A percentile compares a stretch with the other conserved stretches of the same genome.
Evolutionary conservation across 2,329 filamentous ascomycete genomes (phyloP).

Genomic region (Beauveria caledonica): DNA sequence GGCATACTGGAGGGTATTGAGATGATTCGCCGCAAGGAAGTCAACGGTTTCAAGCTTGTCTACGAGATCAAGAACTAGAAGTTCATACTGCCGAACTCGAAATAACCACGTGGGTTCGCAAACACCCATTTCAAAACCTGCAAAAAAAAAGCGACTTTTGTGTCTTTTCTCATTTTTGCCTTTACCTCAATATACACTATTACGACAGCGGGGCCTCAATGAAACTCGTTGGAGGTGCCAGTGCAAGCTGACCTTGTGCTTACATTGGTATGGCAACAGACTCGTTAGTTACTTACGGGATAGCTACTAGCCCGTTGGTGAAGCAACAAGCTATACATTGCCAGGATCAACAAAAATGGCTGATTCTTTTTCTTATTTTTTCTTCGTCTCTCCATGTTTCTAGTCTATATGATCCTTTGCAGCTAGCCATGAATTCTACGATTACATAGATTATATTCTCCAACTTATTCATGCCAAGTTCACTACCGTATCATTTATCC

Average conservation of each 20-base stretch:
- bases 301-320: background rate
- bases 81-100: background rate
- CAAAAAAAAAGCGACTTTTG: slow-evolving; percentile 5
- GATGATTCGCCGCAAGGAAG: slow-evolving; percentile 22
- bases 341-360: background rate
- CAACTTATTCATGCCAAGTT: background rate
- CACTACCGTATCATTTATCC: background rate
- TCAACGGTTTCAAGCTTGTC: slow-evolving; percentile 35
- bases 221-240: background rate
- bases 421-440: background rate
- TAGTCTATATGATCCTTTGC: background rate
- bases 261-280: slow-evolving; percentile 1
- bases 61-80: slow-evolving; percentile 18
- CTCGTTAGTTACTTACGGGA: background rate
- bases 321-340: background rate
- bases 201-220: background rate
- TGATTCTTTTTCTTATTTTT: background rate
- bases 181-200: background rate
- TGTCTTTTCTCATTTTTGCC: background rate
- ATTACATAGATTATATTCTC: background rate
- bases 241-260: slow-evolving; percentile 3
- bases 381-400: background rate
- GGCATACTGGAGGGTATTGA: slow-evolving; percentile 26
- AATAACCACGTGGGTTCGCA: background rate
- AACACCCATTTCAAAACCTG: background rate